Evolutionary conservation across 331 rosid species (phyloP).

Genomic region (Malus hybrid): DNA sequence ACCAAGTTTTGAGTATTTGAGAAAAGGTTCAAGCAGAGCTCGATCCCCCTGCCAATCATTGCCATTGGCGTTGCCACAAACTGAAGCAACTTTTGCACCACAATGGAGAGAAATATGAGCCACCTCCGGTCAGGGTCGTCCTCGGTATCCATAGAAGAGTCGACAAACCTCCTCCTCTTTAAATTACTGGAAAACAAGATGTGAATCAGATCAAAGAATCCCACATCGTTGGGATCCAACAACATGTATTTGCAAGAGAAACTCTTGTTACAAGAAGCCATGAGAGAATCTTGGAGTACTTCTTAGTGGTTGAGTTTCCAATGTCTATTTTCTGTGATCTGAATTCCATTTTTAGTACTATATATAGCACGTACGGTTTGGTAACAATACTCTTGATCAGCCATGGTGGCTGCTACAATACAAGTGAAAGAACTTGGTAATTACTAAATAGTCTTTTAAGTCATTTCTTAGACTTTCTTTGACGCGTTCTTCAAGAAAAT

Average conservation of each 20-base stretch:
- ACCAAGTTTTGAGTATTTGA: slow-evolving; percentile 28
- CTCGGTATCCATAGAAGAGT: slow-evolving; percentile 11
- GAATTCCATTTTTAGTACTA: background rate
- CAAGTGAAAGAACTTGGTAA: background rate
- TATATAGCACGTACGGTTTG: background rate
- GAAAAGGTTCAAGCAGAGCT: slow-evolving; percentile 37
- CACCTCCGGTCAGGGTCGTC: slow-evolving; percentile 37
- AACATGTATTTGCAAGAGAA: slow-evolving; percentile 13
- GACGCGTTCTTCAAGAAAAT: background rate
- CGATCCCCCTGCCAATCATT: slow-evolving; percentile 26
- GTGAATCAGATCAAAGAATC: slow-evolving; percentile 11
- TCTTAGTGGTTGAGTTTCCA: background rate
- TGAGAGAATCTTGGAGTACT: background rate
- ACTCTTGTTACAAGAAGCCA: slow-evolving; percentile 2
- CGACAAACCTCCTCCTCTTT: slow-evolving; percentile 32
- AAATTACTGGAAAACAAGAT: slow-evolving; percentile 16
- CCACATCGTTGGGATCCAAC: slow-evolving; percentile 21
- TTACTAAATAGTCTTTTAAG: background rate
- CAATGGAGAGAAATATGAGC: slow-evolving; percentile 47
- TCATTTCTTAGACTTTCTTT: background rate
- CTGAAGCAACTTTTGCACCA: slow-evolving; percentile 36
- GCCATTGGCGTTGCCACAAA: slow-evolving; percentile 33
- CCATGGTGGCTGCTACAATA: background rate
- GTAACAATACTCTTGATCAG: background rate
- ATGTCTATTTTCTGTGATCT: background rate